These are phyloP conservation scores for Diaporthe ilicicola DNA, from an alignment of 2,329 filamentous ascomycete genomes.

Conservation along the genomic window DNA sequence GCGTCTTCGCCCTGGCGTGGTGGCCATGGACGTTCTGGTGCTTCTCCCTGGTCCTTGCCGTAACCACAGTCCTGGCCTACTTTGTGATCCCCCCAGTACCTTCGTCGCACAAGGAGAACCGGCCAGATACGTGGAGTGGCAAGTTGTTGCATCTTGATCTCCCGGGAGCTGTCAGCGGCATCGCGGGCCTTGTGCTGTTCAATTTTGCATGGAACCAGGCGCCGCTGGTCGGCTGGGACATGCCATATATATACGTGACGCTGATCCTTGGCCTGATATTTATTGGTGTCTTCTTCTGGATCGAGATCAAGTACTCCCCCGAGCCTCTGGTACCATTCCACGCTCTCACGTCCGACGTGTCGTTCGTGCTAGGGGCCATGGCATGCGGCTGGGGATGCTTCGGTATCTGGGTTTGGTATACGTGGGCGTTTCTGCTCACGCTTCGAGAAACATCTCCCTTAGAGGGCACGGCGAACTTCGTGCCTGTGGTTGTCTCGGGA, in stretches of 20 bases:
- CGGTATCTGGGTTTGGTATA: conserved; percentile 62
- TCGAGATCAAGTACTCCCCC: conserved; percentile 54
- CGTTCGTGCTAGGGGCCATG: conserved; percentile 64
- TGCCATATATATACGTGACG: conserved; percentile 57
- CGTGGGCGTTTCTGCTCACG: conserved; percentile 57
- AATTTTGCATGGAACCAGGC: conserved; percentile 70
- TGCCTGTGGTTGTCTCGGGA: conserved; percentile 38
- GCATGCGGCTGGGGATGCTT: conserved; percentile 63
- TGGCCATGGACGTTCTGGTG: conserved; percentile 44
- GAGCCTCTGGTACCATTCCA: conserved; percentile 66
- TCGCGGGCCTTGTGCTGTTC: conserved; percentile 60
- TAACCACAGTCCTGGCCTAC: conserved; percentile 37
- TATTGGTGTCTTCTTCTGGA: conserved; percentile 57
- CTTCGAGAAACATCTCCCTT: conserved; percentile 41
- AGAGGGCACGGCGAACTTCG: conserved; percentile 41
- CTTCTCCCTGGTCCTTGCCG: conserved; percentile 36
- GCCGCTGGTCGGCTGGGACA: conserved; percentile 58
- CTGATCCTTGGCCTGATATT: conserved; percentile 61
- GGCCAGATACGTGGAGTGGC: not conserved
- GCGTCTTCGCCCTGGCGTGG: conserved; percentile 39
- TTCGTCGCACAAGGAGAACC: not conserved
- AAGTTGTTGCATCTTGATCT: conserved; percentile 38
- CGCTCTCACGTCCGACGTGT: conserved; percentile 54
- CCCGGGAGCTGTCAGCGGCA: conserved; percentile 45
- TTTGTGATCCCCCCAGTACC: conserved; percentile 36